Evolutionary conservation across 257 asterid genomes (phyloP).

Genomic region (Solanum paucissectum): DNA sequence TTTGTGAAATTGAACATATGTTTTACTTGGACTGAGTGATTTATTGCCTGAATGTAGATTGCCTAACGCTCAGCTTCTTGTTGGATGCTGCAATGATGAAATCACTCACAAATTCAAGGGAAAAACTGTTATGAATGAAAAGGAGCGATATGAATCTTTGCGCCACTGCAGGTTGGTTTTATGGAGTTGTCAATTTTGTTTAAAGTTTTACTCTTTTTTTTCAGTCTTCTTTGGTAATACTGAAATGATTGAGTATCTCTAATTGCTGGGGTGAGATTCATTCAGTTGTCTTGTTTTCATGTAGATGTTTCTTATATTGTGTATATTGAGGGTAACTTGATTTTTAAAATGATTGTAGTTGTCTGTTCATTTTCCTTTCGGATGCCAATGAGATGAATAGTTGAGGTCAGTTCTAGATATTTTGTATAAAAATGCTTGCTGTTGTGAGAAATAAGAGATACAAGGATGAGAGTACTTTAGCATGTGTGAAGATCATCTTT

Average conservation of each 20-base stretch:
- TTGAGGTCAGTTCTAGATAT: background rate
- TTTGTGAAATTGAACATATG: background rate
- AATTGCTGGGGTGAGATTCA: background rate
- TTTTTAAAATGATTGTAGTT: background rate
- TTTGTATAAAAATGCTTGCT: background rate
- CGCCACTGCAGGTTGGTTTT: slow-evolving; percentile 78
- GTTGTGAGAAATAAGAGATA: background rate
- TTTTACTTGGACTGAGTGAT: background rate
- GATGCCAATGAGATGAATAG: background rate
- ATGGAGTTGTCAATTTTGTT: background rate
- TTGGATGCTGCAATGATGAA: slow-evolving; percentile 91
- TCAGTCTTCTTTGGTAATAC: background rate
- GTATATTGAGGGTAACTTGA: background rate
- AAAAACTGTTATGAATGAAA: slow-evolving; percentile 80
- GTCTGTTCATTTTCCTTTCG: background rate
- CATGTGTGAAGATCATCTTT: background rate
- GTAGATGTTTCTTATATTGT: background rate
- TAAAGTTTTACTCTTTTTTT: background rate
- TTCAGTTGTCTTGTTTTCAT: background rate
- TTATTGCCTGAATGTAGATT: slow-evolving; percentile 32
- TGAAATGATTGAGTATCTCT: background rate
- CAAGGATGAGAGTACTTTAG: background rate
- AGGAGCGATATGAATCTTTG: slow-evolving; percentile 88
- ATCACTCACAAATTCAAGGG: slow-evolving; percentile 86
- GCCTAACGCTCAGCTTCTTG: slow-evolving; percentile 71